Evolutionary conservation across 2,329 filamentous ascomycete species (phyloP), one percentile per base, ranked within the genome.

Genomic region (Mycosphaerella sp.): DNA sequence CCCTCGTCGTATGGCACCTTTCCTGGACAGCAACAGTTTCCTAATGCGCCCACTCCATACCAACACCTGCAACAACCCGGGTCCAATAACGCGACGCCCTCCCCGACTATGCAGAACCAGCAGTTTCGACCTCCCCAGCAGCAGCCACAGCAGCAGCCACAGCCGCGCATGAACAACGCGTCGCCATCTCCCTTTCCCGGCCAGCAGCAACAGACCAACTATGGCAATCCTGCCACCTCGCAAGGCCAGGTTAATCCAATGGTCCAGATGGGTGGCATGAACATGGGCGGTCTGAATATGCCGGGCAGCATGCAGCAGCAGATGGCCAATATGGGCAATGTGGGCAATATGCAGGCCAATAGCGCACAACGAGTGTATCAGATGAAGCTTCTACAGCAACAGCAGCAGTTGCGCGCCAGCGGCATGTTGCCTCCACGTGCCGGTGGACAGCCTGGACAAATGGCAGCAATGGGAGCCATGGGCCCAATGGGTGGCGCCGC

Each of bases 101-200:
- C 93, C 6, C 93, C 93, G 25, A 91, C 94, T 56, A 89, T 96
- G 81, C 81, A 82, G 55, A 89, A 85, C 66, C 90, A 94, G 65
- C 78, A 81, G 48, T 83, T 81, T 70, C 76, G 70, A 50, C 83
- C 30, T 81, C 86, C 64, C 79, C 46, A 37, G 25, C 49, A 57
- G 17, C 60, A 61, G 45, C 57, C 86, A 12, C 84, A 48, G 45
- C 45, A 85, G 35, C 87, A 89, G 66, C 78, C 67, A 21, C 56
- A 46, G 17, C 79, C 59, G 62, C 63, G 89, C 64, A 88, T 97
- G 69, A 86, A 89, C 59, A 96, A 91, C 41, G 86, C 89, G 39
- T 97, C 93, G 28, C 91, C 93, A 3, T 91, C 93, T 69, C 88
- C 89, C 1, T 95, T 94, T 68, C 62, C 63, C 2, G 43, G 50